These are phyloP conservation scores for Coniochaeta sp. DNA, from an alignment of 2,329 filamentous ascomycete species.

Conservation along the genomic window DNA sequence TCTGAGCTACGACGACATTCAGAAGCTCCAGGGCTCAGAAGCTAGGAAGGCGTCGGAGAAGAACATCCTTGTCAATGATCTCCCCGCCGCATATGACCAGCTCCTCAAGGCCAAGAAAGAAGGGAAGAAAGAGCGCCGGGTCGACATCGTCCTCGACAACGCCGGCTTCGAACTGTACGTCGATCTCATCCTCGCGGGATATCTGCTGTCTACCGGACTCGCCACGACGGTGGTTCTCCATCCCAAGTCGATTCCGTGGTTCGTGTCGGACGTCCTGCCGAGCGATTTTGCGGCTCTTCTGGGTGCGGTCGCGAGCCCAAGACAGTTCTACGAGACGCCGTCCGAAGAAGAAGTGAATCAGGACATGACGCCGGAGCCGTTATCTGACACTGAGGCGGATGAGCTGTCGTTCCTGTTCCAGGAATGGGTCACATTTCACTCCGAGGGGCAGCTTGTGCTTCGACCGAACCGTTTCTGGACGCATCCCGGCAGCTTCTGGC, in stretches of 20 bases:
- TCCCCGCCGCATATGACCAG: slow-evolving; percentile 33
- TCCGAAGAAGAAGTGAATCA: slow-evolving; percentile 58
- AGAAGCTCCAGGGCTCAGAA: slow-evolving; percentile 85
- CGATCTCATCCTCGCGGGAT: slow-evolving; percentile 85
- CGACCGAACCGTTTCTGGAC: slow-evolving; percentile 92
- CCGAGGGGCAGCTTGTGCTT: slow-evolving; percentile 75
- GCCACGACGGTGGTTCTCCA: slow-evolving; percentile 84
- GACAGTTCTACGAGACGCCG: slow-evolving; percentile 68
- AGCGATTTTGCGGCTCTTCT: slow-evolving; percentile 79
- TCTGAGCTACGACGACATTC: slow-evolving; percentile 90
- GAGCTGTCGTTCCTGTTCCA: slow-evolving; percentile 72
- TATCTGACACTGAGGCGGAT: slow-evolving; percentile 59
- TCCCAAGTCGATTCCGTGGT: slow-evolving; percentile 95
- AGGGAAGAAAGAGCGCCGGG: slow-evolving; percentile 53
- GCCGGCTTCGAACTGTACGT: slow-evolving; percentile 96
- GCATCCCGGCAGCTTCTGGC: slow-evolving; percentile 78
- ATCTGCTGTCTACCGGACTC: slow-evolving; percentile 74
- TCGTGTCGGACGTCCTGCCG: slow-evolving; percentile 90
- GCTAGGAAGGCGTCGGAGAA: slow-evolving; percentile 81
- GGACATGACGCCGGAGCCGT: slow-evolving; percentile 48
- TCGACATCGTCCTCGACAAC: slow-evolving; percentile 96
- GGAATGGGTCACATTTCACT: slow-evolving; percentile 73
- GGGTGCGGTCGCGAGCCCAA: slow-evolving; percentile 68
- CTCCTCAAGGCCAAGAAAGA: slow-evolving; percentile 16
- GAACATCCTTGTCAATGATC: slow-evolving; percentile 87